Conservation (phyloP, 2,329 filamentous ascomycete species). For the Amauroascus verrucosus region DNA sequence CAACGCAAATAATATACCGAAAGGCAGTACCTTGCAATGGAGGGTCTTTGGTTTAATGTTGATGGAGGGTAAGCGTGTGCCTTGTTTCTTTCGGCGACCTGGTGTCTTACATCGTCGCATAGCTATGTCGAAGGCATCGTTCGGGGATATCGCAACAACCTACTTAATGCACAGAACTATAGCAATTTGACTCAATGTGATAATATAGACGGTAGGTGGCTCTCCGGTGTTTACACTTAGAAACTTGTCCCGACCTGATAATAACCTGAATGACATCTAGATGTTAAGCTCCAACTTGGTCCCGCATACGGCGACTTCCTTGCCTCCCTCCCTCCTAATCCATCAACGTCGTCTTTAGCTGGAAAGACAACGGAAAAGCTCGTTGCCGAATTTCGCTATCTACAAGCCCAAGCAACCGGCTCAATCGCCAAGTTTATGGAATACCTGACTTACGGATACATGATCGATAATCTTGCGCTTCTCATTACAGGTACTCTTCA, state of each 20-base stretch:
- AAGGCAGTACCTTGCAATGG: slow-evolving; percentile 47
- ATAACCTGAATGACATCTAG: slow-evolving; percentile 39
- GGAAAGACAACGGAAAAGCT: slow-evolving; percentile 96
- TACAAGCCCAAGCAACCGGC: slow-evolving; percentile 86
- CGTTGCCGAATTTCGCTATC: slow-evolving; percentile 91
- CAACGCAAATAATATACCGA: background rate
- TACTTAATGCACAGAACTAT: slow-evolving; percentile 85
- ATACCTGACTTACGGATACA: slow-evolving; percentile 97
- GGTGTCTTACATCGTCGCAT: slow-evolving; percentile 19
- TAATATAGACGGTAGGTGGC: slow-evolving; percentile 71
- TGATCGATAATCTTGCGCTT: slow-evolving; percentile 98
- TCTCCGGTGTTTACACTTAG: background rate
- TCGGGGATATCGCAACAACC: slow-evolving; percentile 87
- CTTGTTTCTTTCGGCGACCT: background rate
- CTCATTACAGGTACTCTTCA: slow-evolving; percentile 96
- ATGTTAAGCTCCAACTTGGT: slow-evolving; percentile 94
- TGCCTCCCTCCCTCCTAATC: slow-evolving; percentile 83
- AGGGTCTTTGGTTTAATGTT: slow-evolving; percentile 88
- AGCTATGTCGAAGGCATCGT: slow-evolving; percentile 97
- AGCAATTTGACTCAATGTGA: slow-evolving; percentile 95
- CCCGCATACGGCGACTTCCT: slow-evolving; percentile 97
- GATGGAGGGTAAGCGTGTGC: slow-evolving; percentile 63
- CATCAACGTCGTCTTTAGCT: slow-evolving; percentile 88
- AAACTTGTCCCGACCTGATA: background rate
- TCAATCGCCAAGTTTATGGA: slow-evolving; percentile 93